Evolutionary conservation across 208 protist species (phyloP).

Genomic region (Angomonas deanei): DNA sequence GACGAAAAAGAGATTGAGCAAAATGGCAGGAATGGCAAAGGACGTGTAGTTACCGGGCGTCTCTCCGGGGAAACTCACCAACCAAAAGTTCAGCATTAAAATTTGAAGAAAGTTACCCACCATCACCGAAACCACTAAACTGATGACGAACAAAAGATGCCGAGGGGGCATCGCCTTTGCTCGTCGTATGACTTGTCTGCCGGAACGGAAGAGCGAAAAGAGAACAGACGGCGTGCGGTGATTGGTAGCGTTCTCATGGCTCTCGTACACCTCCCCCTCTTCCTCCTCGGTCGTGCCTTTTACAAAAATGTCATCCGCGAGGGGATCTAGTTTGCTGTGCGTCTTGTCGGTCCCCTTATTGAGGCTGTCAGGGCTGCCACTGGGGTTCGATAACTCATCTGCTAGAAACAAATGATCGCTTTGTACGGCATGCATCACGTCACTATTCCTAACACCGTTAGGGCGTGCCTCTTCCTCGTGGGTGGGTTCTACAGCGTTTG

Average conservation of each 20-base stretch:
- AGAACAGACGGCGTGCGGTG: not conserved
- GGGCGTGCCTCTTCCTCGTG: too few species aligned
- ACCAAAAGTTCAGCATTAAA: slow-evolving; percentile 85
- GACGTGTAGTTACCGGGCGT: slow-evolving; percentile 68
- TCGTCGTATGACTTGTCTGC: slow-evolving; percentile 13
- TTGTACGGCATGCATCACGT: too few species aligned
- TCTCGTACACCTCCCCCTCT: too few species aligned
- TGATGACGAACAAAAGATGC: slow-evolving; percentile 35
- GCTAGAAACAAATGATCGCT: too few species aligned
- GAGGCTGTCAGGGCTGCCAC: too few species aligned
- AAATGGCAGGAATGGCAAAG: slow-evolving; percentile 56
- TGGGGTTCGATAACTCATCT: not conserved
- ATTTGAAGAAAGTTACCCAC: slow-evolving; percentile 78
- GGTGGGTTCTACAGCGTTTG: too few species aligned
- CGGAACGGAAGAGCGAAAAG: slow-evolving; percentile 1
- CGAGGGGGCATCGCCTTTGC: slow-evolving; percentile 22
- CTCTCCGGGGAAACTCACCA: slow-evolving; percentile 54
- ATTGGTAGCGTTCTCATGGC: too few species aligned
- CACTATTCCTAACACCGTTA: too few species aligned
- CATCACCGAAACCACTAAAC: slow-evolving; percentile 58
- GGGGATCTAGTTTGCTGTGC: too few species aligned
- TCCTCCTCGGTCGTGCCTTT: not conserved
- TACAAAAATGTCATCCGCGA: not conserved
- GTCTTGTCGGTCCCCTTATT: too few species aligned
- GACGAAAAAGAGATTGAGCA: slow-evolving; percentile 60